Conservation (phyloP, 164 flowering plant species). For the Saururus chinensis region DNA sequence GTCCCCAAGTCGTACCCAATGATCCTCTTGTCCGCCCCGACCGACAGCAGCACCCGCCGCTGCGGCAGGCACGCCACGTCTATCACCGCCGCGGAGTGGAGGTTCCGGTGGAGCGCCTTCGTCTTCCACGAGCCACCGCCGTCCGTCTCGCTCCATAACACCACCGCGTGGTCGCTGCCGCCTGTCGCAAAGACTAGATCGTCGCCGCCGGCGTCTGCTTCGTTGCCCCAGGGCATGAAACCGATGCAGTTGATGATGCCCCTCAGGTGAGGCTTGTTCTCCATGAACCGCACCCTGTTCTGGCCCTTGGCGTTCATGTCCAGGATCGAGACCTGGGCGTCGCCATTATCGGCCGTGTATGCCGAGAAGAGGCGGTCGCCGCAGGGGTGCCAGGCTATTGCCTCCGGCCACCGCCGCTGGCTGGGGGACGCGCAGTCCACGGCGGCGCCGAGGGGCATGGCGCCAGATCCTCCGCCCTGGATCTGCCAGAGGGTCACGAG, state of each 20-base stretch:
- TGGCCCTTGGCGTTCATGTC: conserved; percentile 35
- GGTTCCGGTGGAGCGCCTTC: conserved; percentile 54
- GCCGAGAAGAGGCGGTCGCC: conserved; percentile 58
- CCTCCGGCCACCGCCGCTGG: conserved; percentile 95
- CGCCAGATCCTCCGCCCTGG: conserved; percentile 21
- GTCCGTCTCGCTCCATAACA: conserved; percentile 65
- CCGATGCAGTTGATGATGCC: conserved; percentile 71
- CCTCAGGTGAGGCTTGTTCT: conserved; percentile 79
- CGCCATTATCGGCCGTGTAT: conserved; percentile 76
- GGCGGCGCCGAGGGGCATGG: conserved; percentile 37
- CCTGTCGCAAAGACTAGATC: conserved; percentile 63
- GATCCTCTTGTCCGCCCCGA: conserved; percentile 82
- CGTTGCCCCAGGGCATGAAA: conserved; percentile 32
- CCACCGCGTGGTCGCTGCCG: conserved; percentile 94
- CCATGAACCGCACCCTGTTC: conserved; percentile 50
- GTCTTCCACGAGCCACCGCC: conserved; percentile 58
- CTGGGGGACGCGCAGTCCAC: conserved; percentile 60
- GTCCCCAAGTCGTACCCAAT: conserved; percentile 54
- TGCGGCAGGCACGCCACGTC: conserved; percentile 86
- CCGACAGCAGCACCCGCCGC: conserved; percentile 65
- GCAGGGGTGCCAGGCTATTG: conserved; percentile 84
- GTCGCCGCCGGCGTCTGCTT: conserved; percentile 60
- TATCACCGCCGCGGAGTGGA: conserved; percentile 93
- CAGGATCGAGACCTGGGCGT: conserved; percentile 77
- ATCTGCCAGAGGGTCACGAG: conserved; percentile 80